phyloP scores from a whole-genome alignment of 2,329 filamentous ascomycete species.

The Xylariaceae sp. region DNA sequence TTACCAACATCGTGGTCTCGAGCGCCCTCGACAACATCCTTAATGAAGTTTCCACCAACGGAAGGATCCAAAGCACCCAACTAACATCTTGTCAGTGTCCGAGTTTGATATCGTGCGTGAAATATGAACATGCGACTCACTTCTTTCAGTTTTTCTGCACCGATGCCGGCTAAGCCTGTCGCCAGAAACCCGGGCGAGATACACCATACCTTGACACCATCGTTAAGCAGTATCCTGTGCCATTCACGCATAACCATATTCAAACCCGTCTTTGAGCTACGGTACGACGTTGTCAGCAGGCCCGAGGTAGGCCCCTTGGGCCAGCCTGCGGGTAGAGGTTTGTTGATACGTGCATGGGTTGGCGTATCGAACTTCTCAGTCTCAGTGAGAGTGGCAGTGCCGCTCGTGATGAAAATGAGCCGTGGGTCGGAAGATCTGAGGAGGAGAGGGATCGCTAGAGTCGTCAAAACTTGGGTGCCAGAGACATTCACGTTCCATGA shows the following conservation, averaged over 20 bases:
- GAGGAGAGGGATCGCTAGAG: conserved; percentile 37
- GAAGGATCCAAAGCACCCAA: conserved; percentile 25
- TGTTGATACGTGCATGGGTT: conserved; percentile 15
- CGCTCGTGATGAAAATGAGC: conserved; percentile 45
- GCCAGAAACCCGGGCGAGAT: conserved; percentile 24
- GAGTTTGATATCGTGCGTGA: not conserved
- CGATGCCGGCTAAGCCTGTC: conserved; percentile 16
- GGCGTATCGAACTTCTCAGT: conserved; percentile 22
- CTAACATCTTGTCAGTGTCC: conserved; percentile 7
- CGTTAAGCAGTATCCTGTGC: conserved; percentile 33
- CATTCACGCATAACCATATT: conserved; percentile 49
- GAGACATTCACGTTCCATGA: conserved; percentile 42
- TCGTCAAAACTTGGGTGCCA: conserved; percentile 36
- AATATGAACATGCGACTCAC: conserved; percentile 14
- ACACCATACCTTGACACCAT: conserved; percentile 44
- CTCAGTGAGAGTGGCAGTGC: conserved; percentile 33
- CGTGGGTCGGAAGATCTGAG: conserved; percentile 40
- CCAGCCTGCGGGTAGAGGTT: conserved; percentile 34
- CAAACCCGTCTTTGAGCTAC: conserved; percentile 40
- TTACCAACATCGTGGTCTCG: conserved; percentile 26
- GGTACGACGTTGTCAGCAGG: conserved; percentile 30
- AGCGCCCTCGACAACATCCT: conserved; percentile 25
- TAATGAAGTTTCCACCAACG: conserved; percentile 23
- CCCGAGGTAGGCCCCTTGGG: conserved; percentile 29
- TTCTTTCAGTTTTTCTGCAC: conserved; percentile 16